Evolutionary conservation across 2,329 filamentous ascomycete genomes (phyloP), one percentile per base, ranked within the genome.

Genomic region (Colletotrichum sansevieriae): DNA sequence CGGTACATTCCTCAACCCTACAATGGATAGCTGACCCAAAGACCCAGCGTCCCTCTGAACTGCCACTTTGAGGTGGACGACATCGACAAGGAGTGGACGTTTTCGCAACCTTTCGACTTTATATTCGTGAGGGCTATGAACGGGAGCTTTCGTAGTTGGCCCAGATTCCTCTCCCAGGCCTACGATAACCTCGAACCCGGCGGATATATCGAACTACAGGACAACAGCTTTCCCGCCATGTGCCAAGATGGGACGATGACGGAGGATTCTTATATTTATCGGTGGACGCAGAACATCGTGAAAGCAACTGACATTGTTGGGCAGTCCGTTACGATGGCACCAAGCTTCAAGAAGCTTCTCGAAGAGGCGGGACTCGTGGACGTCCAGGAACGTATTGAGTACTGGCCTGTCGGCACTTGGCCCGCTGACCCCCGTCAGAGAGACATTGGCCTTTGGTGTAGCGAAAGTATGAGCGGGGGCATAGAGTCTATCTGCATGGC

Each of bases 351-450:
- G 70, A 49, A 74, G 13, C 78, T 84, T 73, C 74, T 86, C 18
- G 77, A 80, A 72, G 77, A 82, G 2, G 80, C 79, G 4, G 83
- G 83, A 1, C 85, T 87, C 54, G 75, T 75, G 20, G 77, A 87
- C 71, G 77, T 87, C 3, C 68, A 75, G 3, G 78, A 87, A 73
- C 76, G 80, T 2, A 73, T 82, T 15, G 83, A 79, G 71, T 84
- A 82, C 74, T 83, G 85, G 77, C 86, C 87, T 0, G 79, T 79
- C 22, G 85, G 83, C 71, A 74, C 79, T 7, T 89, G 87, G 86
- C 82, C 85, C 0, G 82, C 82, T 54, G 82, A 86, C 39, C 76
- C 78, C 5, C 81, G 82, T 25, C 79, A 84, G 60, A 88, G 87
- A 72, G 81, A 87, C 55, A 72, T 87, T 1, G 86, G 68, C 5